Conservation (phyloP, 2,329 filamentous ascomycete species). For the Sporothrix dimorphospora region DNA sequence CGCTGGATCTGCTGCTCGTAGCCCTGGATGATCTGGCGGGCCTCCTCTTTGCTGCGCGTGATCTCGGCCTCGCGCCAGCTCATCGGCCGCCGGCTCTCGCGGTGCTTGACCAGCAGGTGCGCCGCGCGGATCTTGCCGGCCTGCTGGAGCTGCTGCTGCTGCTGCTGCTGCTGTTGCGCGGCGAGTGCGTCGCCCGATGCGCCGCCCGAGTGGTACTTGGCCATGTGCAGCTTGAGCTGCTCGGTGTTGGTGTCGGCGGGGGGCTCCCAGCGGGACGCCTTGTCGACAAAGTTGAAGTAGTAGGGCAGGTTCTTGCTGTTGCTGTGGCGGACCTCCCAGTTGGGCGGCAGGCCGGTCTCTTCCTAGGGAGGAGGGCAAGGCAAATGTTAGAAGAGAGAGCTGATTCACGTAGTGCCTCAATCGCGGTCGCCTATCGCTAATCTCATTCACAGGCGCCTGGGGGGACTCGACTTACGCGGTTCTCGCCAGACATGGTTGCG, state of each 20-base stretch:
- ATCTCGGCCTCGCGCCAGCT: slow-evolving; percentile 94
- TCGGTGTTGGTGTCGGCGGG: slow-evolving; percentile 86
- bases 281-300: slow-evolving; percentile 90
- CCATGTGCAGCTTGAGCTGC: slow-evolving; percentile 94
- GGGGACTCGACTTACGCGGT: slow-evolving; percentile 26
- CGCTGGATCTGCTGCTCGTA: slow-evolving; percentile 77
- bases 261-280: slow-evolving; percentile 94
- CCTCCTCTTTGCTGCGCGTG: slow-evolving; percentile 85
- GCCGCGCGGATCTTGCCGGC: slow-evolving; percentile 87
- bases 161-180: slow-evolving; percentile 25
- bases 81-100: slow-evolving; percentile 80
- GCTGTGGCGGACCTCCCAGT: slow-evolving; percentile 96
- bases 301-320: slow-evolving; percentile 99
- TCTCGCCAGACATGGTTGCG: slow-evolving; percentile 28
- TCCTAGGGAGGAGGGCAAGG: background rate
- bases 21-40: slow-evolving; percentile 71
- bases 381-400: background rate
- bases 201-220: slow-evolving; percentile 71
- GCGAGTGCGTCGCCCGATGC: slow-evolving; percentile 39
- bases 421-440: background rate
- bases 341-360: slow-evolving; percentile 72
- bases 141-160: slow-evolving; percentile 32
- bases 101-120: slow-evolving; percentile 93
- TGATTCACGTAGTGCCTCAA: no score
- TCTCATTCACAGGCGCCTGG: background rate